Base-by-base conservation (phyloP, 1,139 yeast species). In the Suzukiozyma palmioleophila region DNA sequence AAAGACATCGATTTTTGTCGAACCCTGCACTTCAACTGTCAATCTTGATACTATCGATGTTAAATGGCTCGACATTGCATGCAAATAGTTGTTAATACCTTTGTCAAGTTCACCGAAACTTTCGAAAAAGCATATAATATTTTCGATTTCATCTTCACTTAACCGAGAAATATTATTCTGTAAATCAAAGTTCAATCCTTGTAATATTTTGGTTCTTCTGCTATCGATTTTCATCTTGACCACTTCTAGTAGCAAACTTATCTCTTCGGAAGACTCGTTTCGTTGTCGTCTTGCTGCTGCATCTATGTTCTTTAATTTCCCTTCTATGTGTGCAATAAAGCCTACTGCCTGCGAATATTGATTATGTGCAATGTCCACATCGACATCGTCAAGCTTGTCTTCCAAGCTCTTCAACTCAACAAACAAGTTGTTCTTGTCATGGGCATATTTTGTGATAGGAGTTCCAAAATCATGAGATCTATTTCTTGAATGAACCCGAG, bases 301-400 rank as follows among this genome's bases (percentile, higher is more conserved):
- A 39, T 62, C 67, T 26, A 61, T 56, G 33, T 45, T 51, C 5
- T 38, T 46, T 25, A 70, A 50, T 40, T 66, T 65, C 11, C 58
- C 51, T 38, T 71, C 74, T 22, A 73, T 66, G 45, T 69, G 71
- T 14, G 65, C 60, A 36, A 80, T 66, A 30, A 72, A 57, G 3
- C 75, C 77, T 2, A 79, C 82, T 0, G 85, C 79, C 37, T 69
- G 77, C 18, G 63, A 60, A 51, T 73, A 81, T 43, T 72, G 71
- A 43, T 79, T 75, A 51, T 81, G 84, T 6, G 87, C 82, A 26
- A 83, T 72, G 42, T 72, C 70, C 22, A 81, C 77, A 53, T 84
- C 92, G 26, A 82, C 70, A 44, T 82, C 87, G 45, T 81, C 85
- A 25, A 84, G 66, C 37, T 72, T 64, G 40, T 81, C 85, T 47